Evolutionary conservation across 257 asterid species (phyloP), one percentile per base, ranked within the genome.

Genomic region (Vinca minor): DNA sequence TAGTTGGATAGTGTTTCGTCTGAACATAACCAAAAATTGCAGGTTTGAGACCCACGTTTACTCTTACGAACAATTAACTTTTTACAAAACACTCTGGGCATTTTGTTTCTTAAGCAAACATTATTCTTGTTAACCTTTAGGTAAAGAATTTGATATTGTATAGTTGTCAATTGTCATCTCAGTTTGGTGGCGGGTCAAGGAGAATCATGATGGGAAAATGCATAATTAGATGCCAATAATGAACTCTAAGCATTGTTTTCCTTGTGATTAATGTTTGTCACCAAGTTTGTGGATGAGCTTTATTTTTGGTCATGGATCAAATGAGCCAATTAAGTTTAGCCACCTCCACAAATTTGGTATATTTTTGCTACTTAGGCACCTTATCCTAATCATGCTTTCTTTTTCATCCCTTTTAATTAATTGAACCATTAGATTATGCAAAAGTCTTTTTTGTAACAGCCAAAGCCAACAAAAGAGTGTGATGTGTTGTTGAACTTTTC

Each of bases 201-300:
- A 50, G 45, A 53, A 83, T 56, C 42, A 53, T 60, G 29, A 63
- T 70, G 57, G 70, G 66, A 71, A 47, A 47, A 8, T 17, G 69
- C 68, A 50, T 42, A 63, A n/a, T 47, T 32, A 1, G 68, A 47
- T 46, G 68, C 59, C 59, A 64, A 32, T 34, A 3, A 64, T 31
- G 58, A 0, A 28, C 59, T 4, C 46, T 31, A 5, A n/a, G 2
- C 58, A 5, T 63, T 47, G 15, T 63, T 63, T 32, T 36, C 25
- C 21, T 14, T 39, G 9, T 21, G 67, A 59, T 8, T 65, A 29
- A 28, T 50, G 41, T 56, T 1, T 47, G 47, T 68, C 63, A 62
- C 68, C 62, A 60, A 38, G 62, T 20, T 49, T 32, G 45, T 66
- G 49, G 47, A 56, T n/a, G 42, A 38, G 5, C 31, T 45, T 0